Evolutionary conservation across 352 stramenopile genomes (phyloP).

Genomic region (Globisporangium lucens): DNA sequence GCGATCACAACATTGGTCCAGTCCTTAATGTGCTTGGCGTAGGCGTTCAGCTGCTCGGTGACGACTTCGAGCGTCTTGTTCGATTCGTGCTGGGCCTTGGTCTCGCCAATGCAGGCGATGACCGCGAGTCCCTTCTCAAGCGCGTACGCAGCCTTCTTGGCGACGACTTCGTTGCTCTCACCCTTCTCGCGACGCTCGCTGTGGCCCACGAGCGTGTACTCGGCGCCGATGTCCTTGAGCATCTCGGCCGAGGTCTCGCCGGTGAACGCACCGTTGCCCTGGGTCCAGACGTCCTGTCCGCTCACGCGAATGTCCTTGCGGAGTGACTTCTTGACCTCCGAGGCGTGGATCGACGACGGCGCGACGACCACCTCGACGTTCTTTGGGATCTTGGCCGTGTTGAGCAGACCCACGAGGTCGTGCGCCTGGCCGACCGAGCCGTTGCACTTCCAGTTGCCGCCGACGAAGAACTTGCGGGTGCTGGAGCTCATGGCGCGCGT

Average conservation of each 20-base stretch:
- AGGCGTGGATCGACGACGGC: constrained; percentile 91
- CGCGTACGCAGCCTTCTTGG: constrained; percentile 93
- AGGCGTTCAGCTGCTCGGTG: constrained; percentile 91
- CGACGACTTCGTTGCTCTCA: constrained; percentile 91
- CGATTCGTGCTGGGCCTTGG: constrained; percentile 91
- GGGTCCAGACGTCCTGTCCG: constrained; percentile 94
- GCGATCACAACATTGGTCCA: constrained; percentile 96
- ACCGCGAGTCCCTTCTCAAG: constrained; percentile 92
- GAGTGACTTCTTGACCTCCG: constrained; percentile 56
- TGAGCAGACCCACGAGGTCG: constrained; percentile 76
- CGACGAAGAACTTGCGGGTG: constrained; percentile 97
- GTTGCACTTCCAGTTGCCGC: constrained; percentile 99
- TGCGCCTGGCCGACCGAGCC: constrained; percentile 64
- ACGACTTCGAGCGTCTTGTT: constrained; percentile 94
- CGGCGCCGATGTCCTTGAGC: constrained; percentile 93
- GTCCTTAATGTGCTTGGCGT: constrained; percentile 86
- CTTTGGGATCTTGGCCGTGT: constrained; percentile 76
- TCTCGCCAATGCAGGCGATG: constrained; percentile 97
- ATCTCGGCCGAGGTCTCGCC: constrained; percentile 98
- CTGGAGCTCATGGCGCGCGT: constrained; percentile 60
- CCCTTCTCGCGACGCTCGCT: constrained; percentile 93
- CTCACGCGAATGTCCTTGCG: constrained; percentile 72
- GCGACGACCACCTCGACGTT: constrained; percentile 96
- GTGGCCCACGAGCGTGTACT: constrained; percentile 96
- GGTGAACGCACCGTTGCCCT: constrained; percentile 95